These are phyloP conservation scores for Rhodotorula sp. DNA, from an alignment of 1,284 basidiomycete genomes.

Conservation along the genomic window DNA sequence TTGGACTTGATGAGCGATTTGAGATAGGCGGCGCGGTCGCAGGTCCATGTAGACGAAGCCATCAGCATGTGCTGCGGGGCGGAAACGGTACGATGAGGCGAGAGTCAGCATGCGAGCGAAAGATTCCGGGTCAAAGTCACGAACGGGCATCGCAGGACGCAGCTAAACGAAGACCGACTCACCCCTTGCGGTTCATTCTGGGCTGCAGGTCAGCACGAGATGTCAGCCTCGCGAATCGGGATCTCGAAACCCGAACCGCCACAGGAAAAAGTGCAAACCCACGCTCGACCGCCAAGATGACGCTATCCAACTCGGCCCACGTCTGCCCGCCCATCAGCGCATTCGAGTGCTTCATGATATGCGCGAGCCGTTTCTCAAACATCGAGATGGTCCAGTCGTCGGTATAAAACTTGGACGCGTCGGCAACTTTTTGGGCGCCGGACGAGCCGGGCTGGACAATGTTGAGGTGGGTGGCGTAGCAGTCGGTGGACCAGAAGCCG, in stretches of 20 bases:
- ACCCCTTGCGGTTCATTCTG: slow-evolving; percentile 52
- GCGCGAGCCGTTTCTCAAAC: slow-evolving; percentile 47
- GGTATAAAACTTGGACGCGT: slow-evolving; percentile 43
- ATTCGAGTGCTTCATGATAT: slow-evolving; percentile 52
- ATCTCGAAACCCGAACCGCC: not conserved
- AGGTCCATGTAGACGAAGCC: slow-evolving; percentile 48
- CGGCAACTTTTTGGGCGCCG: slow-evolving; percentile 38
- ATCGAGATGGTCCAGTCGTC: slow-evolving; percentile 34
- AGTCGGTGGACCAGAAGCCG: slow-evolving; percentile 45
- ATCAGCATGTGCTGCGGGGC: slow-evolving; percentile 47
- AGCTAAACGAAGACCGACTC: not conserved
- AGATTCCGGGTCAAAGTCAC: not conserved
- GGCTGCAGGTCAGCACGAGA: slow-evolving; percentile 47
- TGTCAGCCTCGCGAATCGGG: not conserved
- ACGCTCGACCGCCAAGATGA: slow-evolving; percentile 52
- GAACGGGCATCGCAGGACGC: not conserved
- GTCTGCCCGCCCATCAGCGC: slow-evolving; percentile 49
- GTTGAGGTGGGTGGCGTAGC: slow-evolving; percentile 41
- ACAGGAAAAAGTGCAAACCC: not conserved
- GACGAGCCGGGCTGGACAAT: slow-evolving; percentile 39
- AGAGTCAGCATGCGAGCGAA: not conserved
- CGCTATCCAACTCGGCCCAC: slow-evolving; percentile 54
- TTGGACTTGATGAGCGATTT: slow-evolving; percentile 45
- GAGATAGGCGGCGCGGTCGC: slow-evolving; percentile 52
- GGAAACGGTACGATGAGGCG: not conserved